These are phyloP conservation scores for Epichloe baconii DNA, from an alignment of 2,329 filamentous ascomycete genomes.

Conservation along the genomic window DNA sequence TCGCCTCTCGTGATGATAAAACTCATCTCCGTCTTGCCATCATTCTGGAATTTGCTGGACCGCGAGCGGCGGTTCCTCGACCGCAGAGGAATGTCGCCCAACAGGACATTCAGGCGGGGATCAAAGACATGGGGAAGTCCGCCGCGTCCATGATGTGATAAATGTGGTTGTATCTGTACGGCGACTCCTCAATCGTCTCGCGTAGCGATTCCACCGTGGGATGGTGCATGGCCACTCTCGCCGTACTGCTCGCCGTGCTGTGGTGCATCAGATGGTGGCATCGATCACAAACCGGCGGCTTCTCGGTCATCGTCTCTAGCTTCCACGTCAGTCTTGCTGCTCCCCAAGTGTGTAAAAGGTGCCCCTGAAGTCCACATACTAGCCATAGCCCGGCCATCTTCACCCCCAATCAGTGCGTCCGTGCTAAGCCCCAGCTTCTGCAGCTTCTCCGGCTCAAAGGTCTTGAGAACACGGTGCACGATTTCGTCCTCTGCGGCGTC, in stretches of 20 bases:
- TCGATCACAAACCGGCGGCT: slow-evolving; percentile 63
- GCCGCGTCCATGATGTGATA: slow-evolving; percentile 93
- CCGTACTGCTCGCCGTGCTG: slow-evolving; percentile 36
- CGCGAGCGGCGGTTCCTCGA: slow-evolving; percentile 69
- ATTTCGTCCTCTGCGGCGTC: slow-evolving; percentile 30
- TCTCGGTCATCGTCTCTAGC: slow-evolving; percentile 9
- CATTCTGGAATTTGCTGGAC: slow-evolving; percentile 48
- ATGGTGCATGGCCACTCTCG: slow-evolving; percentile 53
- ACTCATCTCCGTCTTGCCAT: slow-evolving; percentile 63
- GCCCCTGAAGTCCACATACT: not conserved
- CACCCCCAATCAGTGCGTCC: slow-evolving; percentile 19
- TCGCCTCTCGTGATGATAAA: slow-evolving; percentile 89
- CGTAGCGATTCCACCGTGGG: slow-evolving; percentile 70
- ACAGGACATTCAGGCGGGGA: slow-evolving; percentile 58
- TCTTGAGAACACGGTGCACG: slow-evolving; percentile 31
- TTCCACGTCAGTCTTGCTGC: not conserved
- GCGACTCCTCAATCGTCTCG: slow-evolving; percentile 77
- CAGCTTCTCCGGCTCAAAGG: slow-evolving; percentile 28
- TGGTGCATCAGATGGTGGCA: slow-evolving; percentile 78
- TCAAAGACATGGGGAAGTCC: slow-evolving; percentile 88
- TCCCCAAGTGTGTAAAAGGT: not conserved
- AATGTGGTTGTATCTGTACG: slow-evolving; percentile 81
- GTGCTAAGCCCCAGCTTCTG: slow-evolving; percentile 33
- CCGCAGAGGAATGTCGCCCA: slow-evolving; percentile 61
- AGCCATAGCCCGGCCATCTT: not conserved